A percentile compares a stretch with the other conserved stretches of the same genome.
These are phyloP conservation scores for Boletus pseudopeckii DNA, from an alignment of 768 basidiomycete species.

Conservation along the genomic window DNA sequence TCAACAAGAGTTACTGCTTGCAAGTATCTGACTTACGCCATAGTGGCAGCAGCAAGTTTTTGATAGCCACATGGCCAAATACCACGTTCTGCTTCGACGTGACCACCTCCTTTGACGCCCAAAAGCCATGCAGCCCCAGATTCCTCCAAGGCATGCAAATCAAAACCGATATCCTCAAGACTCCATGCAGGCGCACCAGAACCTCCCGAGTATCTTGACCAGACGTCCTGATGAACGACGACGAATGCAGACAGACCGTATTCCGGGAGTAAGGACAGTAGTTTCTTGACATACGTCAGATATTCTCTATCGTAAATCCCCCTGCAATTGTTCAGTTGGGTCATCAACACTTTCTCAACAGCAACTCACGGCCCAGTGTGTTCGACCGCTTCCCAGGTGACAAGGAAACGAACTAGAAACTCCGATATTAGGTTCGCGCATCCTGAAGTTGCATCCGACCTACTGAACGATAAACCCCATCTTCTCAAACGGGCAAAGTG, in stretches of 20 bases:
- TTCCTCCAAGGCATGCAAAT: slow-evolving; percentile 73
- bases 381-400: slow-evolving; percentile 97
- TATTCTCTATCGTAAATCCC: slow-evolving; percentile 85
- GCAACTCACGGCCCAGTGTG: slow-evolving; percentile 83
- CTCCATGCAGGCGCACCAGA: slow-evolving; percentile 98
- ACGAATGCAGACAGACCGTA: slow-evolving; percentile 76
- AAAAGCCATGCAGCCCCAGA: slow-evolving; percentile 84
- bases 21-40: slow-evolving; percentile 59
- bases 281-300: slow-evolving; percentile 66
- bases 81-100: slow-evolving; percentile 74
- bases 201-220: slow-evolving; percentile 92
- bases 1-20: background rate
- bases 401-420: slow-evolving; percentile 74
- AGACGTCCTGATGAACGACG: slow-evolving; percentile 90
- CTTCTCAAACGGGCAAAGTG: slow-evolving; percentile 76
- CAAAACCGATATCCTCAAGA: slow-evolving; percentile 80
- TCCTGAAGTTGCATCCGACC: slow-evolving; percentile 25
- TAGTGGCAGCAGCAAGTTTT: slow-evolving; percentile 88
- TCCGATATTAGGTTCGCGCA: background rate
- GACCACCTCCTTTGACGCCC: slow-evolving; percentile 74
- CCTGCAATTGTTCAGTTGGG: slow-evolving; percentile 35
- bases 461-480: slow-evolving; percentile 88
- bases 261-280: slow-evolving; percentile 67
- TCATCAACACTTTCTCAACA: background rate
- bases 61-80: slow-evolving; percentile 94